phyloP scores from a whole-genome alignment of 345 rosid genomes.

The Gossypium arboreum region DNA sequence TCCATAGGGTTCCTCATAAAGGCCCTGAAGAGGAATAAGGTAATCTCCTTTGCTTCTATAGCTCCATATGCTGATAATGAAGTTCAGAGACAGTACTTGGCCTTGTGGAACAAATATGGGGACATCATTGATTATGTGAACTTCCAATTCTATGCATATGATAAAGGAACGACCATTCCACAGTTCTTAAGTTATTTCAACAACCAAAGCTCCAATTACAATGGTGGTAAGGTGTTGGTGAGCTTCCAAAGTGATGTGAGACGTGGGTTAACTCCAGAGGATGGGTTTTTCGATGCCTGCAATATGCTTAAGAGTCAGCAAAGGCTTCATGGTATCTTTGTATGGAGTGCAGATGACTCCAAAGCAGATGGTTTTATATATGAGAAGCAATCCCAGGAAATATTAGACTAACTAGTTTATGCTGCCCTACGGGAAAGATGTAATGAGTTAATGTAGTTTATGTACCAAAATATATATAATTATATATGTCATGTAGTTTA shows the following conservation, averaged over 20 bases:
- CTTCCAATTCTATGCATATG: conserved; percentile 60
- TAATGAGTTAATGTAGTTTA: too few species aligned
- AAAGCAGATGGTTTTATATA: conserved; percentile 32
- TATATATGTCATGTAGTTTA: too few species aligned
- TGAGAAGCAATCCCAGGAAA: conserved; percentile 37
- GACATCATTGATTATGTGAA: conserved; percentile 56
- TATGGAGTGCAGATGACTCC: conserved; percentile 58
- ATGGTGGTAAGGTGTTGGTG: conserved; percentile 37
- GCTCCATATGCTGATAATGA: conserved; percentile 40
- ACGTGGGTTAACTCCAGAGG: conserved; percentile 36
- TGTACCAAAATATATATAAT: too few species aligned
- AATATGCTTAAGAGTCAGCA: conserved; percentile 23
- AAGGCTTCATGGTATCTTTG: conserved; percentile 49
- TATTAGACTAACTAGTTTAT: conserved; percentile 16
- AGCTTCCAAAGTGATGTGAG: conserved; percentile 47
- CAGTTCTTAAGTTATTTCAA: conserved; percentile 37
- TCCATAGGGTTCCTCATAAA: conserved; percentile 30
- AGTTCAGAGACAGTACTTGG: conserved; percentile 43
- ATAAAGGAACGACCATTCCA: conserved; percentile 30
- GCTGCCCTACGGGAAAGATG: too few species aligned
- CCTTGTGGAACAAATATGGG: conserved; percentile 48
- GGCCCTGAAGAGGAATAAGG: conserved; percentile 25
- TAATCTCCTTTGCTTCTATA: conserved; percentile 42
- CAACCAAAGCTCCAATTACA: conserved; percentile 38
- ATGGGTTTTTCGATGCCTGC: conserved; percentile 49